Evolutionary conservation across 2,329 filamentous ascomycete species (phyloP).

Genomic region (Davidsoniella virescens): DNA sequence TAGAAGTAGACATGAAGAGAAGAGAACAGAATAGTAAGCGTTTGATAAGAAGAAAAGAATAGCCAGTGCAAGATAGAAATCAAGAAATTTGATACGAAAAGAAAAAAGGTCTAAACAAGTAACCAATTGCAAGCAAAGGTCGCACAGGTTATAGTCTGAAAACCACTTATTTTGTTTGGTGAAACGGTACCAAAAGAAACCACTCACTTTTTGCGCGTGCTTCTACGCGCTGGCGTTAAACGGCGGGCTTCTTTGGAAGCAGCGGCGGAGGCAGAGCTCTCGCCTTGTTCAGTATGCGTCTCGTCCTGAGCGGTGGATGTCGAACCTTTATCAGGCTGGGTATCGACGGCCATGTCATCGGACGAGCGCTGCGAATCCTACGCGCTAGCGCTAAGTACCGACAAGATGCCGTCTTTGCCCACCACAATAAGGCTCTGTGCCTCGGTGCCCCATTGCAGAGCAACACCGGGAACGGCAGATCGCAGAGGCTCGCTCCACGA

Average conservation of each 20-base stretch:
- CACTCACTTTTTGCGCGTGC: no score
- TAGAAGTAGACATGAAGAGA: no score
- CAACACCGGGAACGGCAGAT: constrained; percentile 55
- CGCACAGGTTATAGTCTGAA: no score
- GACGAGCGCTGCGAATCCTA: constrained; percentile 15
- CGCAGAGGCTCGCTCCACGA: constrained; percentile 75
- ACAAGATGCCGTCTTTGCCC: constrained; percentile 59
- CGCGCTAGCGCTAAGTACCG: constrained; percentile 45
- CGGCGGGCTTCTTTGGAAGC: no score
- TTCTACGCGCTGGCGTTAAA: no score
- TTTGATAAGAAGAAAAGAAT: background rate
- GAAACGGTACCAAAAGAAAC: no score
- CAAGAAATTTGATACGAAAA: background rate
- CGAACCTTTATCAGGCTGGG: background rate
- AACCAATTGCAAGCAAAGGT: no score
- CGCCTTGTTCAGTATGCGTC: no score
- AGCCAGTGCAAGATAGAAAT: background rate
- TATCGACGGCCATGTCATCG: background rate
- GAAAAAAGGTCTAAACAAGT: no score
- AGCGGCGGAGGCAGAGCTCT: no score
- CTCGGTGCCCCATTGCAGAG: constrained; percentile 60
- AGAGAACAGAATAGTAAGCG: background rate
- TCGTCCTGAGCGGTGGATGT: background rate
- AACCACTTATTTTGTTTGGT: no score
- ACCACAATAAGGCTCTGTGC: constrained; percentile 62